A percentile compares a stretch with the other conserved stretches of the same genome.
Conservation (phyloP, 2,329 filamentous ascomycete genomes). For the Teratosphaeria zuluensis region DNA sequence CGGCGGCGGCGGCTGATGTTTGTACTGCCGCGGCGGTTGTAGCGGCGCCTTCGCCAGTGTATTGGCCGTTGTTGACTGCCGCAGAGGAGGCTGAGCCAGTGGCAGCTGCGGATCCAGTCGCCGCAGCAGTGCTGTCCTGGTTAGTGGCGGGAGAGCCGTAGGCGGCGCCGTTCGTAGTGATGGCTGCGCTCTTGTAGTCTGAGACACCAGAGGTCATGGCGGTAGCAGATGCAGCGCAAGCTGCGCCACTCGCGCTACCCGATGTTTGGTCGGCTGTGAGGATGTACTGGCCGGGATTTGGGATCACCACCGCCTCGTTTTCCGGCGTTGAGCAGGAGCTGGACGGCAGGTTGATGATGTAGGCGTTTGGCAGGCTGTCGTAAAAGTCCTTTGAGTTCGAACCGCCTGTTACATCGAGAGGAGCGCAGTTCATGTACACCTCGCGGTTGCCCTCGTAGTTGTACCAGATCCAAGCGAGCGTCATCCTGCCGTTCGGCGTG, state of each 20-base stretch:
- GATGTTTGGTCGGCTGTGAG: conserved; percentile 1
- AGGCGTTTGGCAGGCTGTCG: conserved; percentile 57
- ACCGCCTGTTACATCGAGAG: conserved; percentile 51
- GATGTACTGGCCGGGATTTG: conserved; percentile 18
- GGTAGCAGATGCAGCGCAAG: conserved; percentile 12
- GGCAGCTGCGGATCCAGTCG: conserved; percentile 1
- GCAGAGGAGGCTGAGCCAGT: conserved; percentile 1
- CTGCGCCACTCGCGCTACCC: conserved; percentile 8
- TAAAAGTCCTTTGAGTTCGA: conserved; percentile 39
- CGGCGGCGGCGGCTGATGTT: neutral
- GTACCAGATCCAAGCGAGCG: conserved; percentile 87
- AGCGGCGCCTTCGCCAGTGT: neutral
- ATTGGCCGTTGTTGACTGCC: neutral
- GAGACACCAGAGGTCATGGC: conserved; percentile 9
- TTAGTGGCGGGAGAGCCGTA: conserved; percentile 20
- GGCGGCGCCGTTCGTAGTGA: conserved; percentile 3
- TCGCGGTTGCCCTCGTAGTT: conserved; percentile 84
- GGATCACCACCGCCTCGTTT: conserved; percentile 7
- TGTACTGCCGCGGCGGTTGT: neutral
- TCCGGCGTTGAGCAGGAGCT: conserved; percentile 5
- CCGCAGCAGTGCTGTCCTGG: neutral
- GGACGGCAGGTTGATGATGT: conserved; percentile 50
- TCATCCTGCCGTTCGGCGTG: conserved; percentile 65
- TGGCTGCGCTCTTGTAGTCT: conserved; percentile 4
- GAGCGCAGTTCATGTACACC: conserved; percentile 95